Base-by-base conservation (phyloP, 2,329 filamentous ascomycete species). In the Apiospora rasikravindrae region DNA sequence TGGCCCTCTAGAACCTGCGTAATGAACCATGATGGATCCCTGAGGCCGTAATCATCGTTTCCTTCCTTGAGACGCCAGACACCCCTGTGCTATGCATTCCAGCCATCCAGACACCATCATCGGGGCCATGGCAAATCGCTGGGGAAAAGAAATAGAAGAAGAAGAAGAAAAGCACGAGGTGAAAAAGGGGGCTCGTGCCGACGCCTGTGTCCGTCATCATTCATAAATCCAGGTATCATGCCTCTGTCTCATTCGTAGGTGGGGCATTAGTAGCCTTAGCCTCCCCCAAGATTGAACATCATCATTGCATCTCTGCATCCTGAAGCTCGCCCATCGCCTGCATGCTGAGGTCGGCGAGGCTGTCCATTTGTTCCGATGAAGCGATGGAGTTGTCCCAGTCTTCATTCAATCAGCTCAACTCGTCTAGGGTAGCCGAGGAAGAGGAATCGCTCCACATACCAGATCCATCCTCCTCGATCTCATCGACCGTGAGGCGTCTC, bases 391-490 rank as follows among this genome's bases (percentile, higher is more conserved):
- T 85, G 75, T 88, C 87, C 88, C 88, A 90, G 73, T 89, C 88
- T 88, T 80, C 72, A 74, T 44, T 71, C 73, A 71, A 77, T 81
- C 78, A 80, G 82, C 83, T 78, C 71, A 73, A 26, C 81, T 80
- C 80, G 74, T 79, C 79, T 72, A 79, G 77, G 69, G 78, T 79
- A 67, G 80, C 77, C 72, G 81, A 83, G 64, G 79, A 68, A 49
- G 68, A 80, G 75, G 80, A 82, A 76, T 82, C 81, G 76, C 80
- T 83, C 74, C 79, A 86, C 88, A 82, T 88, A 89, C 88, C 88
- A 75, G 88, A 89, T 75, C 82, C 88, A 70, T 90, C 88, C 70
- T 90, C 88, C 73, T 90, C 88, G 71, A 88, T 77, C 73, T 89
- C 87, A 68, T 90, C 88, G 22, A 89, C 84, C 61, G 88, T 83